phyloP scores from a whole-genome alignment of 1,284 basidiomycete species.

The Gymnopus androsaceus region DNA sequence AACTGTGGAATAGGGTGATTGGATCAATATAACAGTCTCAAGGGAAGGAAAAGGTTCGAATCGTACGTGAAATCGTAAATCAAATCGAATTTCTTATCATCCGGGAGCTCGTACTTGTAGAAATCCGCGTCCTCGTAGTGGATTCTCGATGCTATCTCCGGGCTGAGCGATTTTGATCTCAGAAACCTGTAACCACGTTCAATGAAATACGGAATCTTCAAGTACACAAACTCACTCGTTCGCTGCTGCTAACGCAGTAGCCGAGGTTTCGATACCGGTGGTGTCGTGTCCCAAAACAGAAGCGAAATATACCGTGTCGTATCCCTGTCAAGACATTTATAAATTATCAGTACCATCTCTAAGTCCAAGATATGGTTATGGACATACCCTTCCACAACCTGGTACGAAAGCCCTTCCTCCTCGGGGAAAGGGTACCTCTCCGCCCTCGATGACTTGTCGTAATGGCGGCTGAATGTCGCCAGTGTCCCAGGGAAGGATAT shows the following conservation, averaged over 20 bases:
- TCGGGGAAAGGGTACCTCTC: constrained; percentile 49
- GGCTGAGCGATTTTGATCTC: constrained; percentile 41
- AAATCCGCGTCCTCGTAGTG: constrained; percentile 52
- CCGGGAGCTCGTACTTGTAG: constrained; percentile 43
- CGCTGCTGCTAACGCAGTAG: constrained; percentile 54
- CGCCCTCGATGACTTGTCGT: constrained; percentile 50
- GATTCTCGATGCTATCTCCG: constrained; percentile 45
- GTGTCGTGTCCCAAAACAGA: constrained; percentile 49
- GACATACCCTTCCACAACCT: constrained; percentile 67
- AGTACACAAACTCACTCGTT: constrained; percentile 49
- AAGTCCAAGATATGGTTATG: constrained; percentile 6
- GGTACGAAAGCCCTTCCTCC: constrained; percentile 66
- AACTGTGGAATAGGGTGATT: constrained; percentile 40
- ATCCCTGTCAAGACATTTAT: constrained; percentile 50
- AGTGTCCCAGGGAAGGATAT: constrained; percentile 69
- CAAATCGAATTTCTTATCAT: constrained; percentile 51
- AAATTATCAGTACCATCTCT: not conserved
- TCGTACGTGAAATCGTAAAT: constrained; percentile 73
- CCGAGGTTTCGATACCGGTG: constrained; percentile 58
- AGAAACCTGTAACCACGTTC: too few relatives aligned
- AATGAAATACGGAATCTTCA: not conserved
- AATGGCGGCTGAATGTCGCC: constrained; percentile 59
- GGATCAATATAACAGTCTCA: not conserved
- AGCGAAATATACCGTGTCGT: constrained; percentile 62
- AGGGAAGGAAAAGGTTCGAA: too few relatives aligned